Conservation (phyloP, 2,329 filamentous ascomycete species). For the Cladobotryum mycophilum region DNA sequence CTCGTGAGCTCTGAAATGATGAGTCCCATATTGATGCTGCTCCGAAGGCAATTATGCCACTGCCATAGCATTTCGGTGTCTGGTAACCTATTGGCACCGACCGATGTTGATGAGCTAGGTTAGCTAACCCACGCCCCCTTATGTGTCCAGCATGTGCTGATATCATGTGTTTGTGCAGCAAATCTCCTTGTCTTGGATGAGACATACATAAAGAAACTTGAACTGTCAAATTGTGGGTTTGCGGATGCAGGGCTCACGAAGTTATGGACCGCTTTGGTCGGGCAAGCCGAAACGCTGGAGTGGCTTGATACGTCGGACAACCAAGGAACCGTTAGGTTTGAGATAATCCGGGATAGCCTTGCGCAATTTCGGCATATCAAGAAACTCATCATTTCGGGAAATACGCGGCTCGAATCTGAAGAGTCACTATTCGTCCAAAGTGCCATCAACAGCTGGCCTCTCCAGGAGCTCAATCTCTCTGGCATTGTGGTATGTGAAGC, state of each 20-base stretch:
- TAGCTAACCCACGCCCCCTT: conserved; percentile 11
- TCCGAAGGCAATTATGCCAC: conserved; percentile 39
- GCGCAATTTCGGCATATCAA: conserved; percentile 38
- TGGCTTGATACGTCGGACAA: conserved; percentile 48
- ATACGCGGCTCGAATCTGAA: conserved; percentile 40
- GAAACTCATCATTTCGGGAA: conserved; percentile 45
- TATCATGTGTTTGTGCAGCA: conserved; percentile 13
- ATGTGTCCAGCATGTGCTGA: background rate
- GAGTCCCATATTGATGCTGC: conserved; percentile 43
- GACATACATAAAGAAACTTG: conserved; percentile 40
- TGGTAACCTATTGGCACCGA: conserved; percentile 41
- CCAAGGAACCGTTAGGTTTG: conserved; percentile 43
- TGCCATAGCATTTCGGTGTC: conserved; percentile 47
- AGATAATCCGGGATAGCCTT: conserved; percentile 39
- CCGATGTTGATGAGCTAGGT: conserved; percentile 46
- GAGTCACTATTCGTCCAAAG: conserved; percentile 42
- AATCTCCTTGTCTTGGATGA: conserved; percentile 28
- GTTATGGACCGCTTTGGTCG: conserved; percentile 41
- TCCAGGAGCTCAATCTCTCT: conserved; percentile 50
- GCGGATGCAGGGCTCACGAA: conserved; percentile 42
- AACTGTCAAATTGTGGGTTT: conserved; percentile 46
- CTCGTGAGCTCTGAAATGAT: conserved; percentile 35
- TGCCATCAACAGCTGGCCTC: conserved; percentile 36
- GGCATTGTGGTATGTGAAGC: conserved; percentile 40
- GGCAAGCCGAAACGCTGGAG: conserved; percentile 40